phyloP scores from a whole-genome alignment of 1,284 basidiomycete species.

The Ustilago xerochloae region DNA sequence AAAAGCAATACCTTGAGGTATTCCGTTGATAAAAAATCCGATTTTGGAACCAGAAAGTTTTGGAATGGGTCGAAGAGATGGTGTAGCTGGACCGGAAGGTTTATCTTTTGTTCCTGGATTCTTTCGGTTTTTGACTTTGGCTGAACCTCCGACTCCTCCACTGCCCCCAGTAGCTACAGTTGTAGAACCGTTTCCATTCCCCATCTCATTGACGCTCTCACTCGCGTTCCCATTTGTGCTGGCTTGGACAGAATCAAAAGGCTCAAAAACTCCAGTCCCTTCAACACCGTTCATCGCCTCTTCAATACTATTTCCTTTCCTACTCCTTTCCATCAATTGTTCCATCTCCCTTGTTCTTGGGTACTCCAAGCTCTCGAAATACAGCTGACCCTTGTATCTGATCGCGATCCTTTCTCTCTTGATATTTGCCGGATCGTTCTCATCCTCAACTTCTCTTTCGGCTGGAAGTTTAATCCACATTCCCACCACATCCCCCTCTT shows the following conservation, averaged over 20 bases:
- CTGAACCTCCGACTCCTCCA: conserved; percentile 18
- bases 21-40: conserved; percentile 92
- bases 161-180: background rate
- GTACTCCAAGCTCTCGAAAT: conserved; percentile 95
- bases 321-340: conserved; percentile 70
- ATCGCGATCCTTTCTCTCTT: conserved; percentile 74
- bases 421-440: conserved; percentile 53
- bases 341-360: conserved; percentile 92
- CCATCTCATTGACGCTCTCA: no score
- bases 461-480: conserved; percentile 89
- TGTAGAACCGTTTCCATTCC: background rate
- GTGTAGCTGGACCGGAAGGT: conserved; percentile 27
- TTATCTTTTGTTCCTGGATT: conserved; percentile 44
- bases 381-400: conserved; percentile 93
- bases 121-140: conserved; percentile 45
- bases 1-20: conserved; percentile 86
- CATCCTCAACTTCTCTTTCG: conserved; percentile 16
- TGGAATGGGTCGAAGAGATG: conserved; percentile 76
- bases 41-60: conserved; percentile 80
- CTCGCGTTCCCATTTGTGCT: conserved; percentile 2
- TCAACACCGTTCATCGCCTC: conserved; percentile 35
- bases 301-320: conserved; percentile 50
- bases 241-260: background rate
- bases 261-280: conserved; percentile 37
- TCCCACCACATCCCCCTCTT: conserved; percentile 88